Evolutionary conservation across 2,329 filamentous ascomycete genomes (phyloP).

Genomic region (Botrytis tulipae): DNA sequence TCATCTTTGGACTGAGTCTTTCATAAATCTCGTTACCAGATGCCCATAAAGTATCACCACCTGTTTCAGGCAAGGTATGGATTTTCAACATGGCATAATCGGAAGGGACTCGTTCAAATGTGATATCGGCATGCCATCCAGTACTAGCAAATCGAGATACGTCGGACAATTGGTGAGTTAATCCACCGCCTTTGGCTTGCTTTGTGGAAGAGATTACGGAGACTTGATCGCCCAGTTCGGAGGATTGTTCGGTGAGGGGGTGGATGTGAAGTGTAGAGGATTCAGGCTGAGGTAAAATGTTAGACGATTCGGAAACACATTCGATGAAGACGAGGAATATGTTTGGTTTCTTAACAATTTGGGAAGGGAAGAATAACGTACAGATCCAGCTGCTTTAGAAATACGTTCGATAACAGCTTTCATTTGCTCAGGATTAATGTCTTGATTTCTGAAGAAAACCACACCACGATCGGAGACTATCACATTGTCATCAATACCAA

Average conservation of each 20-base stretch:
- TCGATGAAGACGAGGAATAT: not conserved
- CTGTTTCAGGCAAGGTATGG: conserved; percentile 47
- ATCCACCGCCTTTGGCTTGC: conserved; percentile 28
- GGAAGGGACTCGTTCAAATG: conserved; percentile 52
- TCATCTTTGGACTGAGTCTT: conserved; percentile 49
- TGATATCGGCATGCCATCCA: conserved; percentile 55
- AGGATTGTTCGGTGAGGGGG: conserved; percentile 50
- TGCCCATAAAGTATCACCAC: conserved; percentile 50
- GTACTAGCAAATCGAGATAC: conserved; percentile 49
- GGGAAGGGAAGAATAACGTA: not conserved
- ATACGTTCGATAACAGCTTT: conserved; percentile 43
- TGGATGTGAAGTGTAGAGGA: conserved; percentile 55
- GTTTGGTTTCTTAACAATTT: not conserved
- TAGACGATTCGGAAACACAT: not conserved
- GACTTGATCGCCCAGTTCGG: conserved; percentile 54
- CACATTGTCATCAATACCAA: conserved; percentile 27
- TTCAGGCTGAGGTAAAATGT: conserved; percentile 21
- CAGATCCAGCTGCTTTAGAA: conserved; percentile 11
- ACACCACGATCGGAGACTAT: conserved; percentile 61
- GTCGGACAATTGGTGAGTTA: conserved; percentile 52
- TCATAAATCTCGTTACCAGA: conserved; percentile 55
- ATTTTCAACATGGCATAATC: conserved; percentile 55
- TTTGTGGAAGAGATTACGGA: conserved; percentile 54
- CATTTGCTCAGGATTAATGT: conserved; percentile 46
- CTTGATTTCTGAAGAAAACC: conserved; percentile 54